Base-by-base conservation (phyloP, 148 eudicot species). In the Bassia scoparia region DNA sequence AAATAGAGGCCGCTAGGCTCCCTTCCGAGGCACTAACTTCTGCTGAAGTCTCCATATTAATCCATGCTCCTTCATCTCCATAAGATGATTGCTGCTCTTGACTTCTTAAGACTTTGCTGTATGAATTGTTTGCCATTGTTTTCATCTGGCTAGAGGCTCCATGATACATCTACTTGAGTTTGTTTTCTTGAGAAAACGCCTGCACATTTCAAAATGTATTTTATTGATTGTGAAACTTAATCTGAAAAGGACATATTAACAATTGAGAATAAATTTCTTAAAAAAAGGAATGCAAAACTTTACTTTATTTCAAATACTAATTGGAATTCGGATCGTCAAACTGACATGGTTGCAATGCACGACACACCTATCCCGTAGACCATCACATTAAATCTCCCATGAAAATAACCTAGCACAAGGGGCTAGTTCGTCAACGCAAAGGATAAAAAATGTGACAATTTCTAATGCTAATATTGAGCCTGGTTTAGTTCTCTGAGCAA, bases 101-200 rank as follows among this genome's bases (percentile, higher is more conserved):
- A 54, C 35, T 65, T 35, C 49, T 69, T 26, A 78, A 48, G n/a
- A 68, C 72, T 87, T 74, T 88, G 88, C 71, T 74, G 75, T 48
- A 74, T 82, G 72, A 72, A 77, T 56, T 80, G 88, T 75, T 70
- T 71, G 62, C 70, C 76, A 48, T 70, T 72, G 62, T 69, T 84
- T 75, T 79, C 86, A 56, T 85, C 83, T 85, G 88, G 70, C 65
- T 79, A 58, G 96, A 67, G 81, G 74, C 67, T 88, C 93, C 97
- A 91, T 29, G 67, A 77, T 76, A 83, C 71, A 86, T 81, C 69
- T 87, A 81, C 82, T 74, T 35, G 75, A 63, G 83, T 74, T 76
- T 86, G 87, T 82, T 79, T 69, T 86, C 89, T 79, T 93, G 96
- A 78, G 87, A 79, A 60, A 86, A 74, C 43, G 86, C n/a, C 81